Percentiles rank a stretch among this genome's conserved stretches.
Conservation (phyloP, 768 basidiomycete genomes). For the Tephrocybe sp. region DNA sequence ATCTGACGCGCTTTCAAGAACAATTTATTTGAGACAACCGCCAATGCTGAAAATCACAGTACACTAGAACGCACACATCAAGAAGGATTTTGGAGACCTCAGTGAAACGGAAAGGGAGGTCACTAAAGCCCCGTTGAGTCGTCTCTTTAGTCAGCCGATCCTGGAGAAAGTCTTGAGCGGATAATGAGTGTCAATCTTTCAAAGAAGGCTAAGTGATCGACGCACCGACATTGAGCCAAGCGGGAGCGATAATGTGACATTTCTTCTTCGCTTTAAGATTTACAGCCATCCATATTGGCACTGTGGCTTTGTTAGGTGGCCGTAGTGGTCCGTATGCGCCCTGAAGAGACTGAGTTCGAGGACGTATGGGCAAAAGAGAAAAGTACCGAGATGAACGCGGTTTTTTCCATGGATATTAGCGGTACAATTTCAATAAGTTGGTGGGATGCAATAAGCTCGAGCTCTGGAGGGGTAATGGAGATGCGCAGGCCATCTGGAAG, state of each 20-base stretch:
- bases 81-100: constrained; percentile 91
- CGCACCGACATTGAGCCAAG: constrained; percentile 87
- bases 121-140: constrained; percentile 68
- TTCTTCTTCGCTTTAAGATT: constrained; percentile 94
- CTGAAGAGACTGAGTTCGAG: constrained; percentile 40
- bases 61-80: constrained; percentile 68
- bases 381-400: constrained; percentile 86
- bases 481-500: constrained; percentile 69
- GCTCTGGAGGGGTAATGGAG: constrained; percentile 80
- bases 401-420: constrained; percentile 86
- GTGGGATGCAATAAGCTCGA: constrained; percentile 87
- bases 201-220: constrained; percentile 7
- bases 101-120: constrained; percentile 83
- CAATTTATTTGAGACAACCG: neutral
- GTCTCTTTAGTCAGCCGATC: constrained; percentile 75
- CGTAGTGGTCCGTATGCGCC: constrained; percentile 91
- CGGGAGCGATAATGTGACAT: constrained; percentile 88
- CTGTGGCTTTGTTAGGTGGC: constrained; percentile 78
- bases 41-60: neutral
- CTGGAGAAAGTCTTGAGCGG: constrained; percentile 72
- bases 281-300: constrained; percentile 97
- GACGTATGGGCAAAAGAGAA: constrained; percentile 12
- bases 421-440: constrained; percentile 85
- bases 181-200: neutral
- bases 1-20: constrained; percentile 71